Base-by-base conservation (phyloP, 2,329 filamentous ascomycete genomes). In the Nemania sp. region DNA sequence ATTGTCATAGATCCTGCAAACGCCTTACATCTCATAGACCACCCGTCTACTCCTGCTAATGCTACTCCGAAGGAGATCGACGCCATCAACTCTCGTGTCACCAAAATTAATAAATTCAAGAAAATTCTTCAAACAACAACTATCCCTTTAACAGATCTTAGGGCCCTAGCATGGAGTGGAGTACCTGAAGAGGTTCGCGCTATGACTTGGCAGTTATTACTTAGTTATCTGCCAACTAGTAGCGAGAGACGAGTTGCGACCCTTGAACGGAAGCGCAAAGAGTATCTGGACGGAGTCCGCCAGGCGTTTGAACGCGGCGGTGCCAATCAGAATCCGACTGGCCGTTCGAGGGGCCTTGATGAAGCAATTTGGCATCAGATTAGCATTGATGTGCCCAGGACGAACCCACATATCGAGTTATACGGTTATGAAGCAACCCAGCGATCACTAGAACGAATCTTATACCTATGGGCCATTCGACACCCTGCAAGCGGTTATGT, bases 301-400 rank as follows among this genome's bases (percentile, higher is more conserved):
- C 91, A 89, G 79, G 90, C 83, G 0, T 92, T 92, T 75, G 89
- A 93, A 70, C 80, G 91, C 70, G 89, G 90, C 1, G 88, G 93
- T 62, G 79, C 74, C 10, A 79, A 76, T 69, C 75, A 79, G 35
- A 71, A 78, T 15, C 72, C 84, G 0, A 72, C 80, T 3, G 83
- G 86, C 15, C 85, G 86, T 70, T 79, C 83, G 7, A 82, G 88
- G 69, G 95, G 94, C 1, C 82, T 99, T 20, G 97, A 99, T 74
- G 96, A 99, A 82, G 92, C 93, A n/a, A 90, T 99, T 67, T 99
- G 96, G 96, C 96, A 99, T 82, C 96, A 99, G 78, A 98, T 99
- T 81, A 98, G 94, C 80, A 99, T 99, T 76, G 96, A 99, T 77
- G 93, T 98, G 24, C 96, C 96, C 2, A 89, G 96, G 58, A 99